Percentiles rank a stretch among this genome's conserved stretches.
These are phyloP conservation scores for Colletotrichum zoysiae DNA, from an alignment of 2,329 filamentous ascomycete species.

Conservation along the genomic window DNA sequence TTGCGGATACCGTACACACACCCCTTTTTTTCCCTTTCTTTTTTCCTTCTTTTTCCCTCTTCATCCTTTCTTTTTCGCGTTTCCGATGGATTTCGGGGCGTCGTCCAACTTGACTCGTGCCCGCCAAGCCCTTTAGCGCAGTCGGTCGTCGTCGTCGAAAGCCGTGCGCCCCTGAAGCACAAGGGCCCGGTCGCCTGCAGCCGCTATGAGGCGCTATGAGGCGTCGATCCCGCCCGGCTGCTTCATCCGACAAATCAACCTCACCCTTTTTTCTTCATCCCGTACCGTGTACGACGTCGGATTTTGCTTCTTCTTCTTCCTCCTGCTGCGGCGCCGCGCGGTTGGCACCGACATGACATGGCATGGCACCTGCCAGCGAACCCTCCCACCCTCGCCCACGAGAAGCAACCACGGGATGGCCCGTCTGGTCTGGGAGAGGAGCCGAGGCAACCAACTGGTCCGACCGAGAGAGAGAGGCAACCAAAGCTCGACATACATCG, in stretches of 20 bases:
- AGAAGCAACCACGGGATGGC: neutral
- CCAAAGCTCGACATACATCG: neutral
- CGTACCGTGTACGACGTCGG: slow-evolving; percentile 14
- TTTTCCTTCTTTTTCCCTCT: too few species aligned
- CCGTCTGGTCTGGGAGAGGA: neutral
- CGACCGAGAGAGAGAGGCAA: neutral
- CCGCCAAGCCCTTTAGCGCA: slow-evolving; percentile 34
- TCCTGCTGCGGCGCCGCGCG: neutral
- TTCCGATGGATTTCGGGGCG: slow-evolving; percentile 9
- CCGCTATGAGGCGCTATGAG: slow-evolving; percentile 34
- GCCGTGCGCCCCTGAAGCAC: neutral
- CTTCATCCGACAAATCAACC: slow-evolving; percentile 32
- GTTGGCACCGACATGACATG: neutral
- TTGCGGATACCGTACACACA: too few species aligned
- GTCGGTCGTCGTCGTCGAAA: slow-evolving; percentile 17
- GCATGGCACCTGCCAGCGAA: neutral
- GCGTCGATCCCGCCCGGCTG: slow-evolving; percentile 25
- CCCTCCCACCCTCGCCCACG: neutral
- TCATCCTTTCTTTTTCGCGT: neutral
- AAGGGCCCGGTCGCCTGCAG: neutral
- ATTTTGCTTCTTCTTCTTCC: slow-evolving; percentile 16
- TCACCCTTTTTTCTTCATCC: slow-evolving; percentile 16
- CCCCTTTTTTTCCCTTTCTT: neutral
- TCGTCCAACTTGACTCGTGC: slow-evolving; percentile 27
- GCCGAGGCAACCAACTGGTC: slow-evolving; percentile 4